Base-by-base conservation (phyloP, 2,329 filamentous ascomycete genomes). In the Nemania serpens region DNA sequence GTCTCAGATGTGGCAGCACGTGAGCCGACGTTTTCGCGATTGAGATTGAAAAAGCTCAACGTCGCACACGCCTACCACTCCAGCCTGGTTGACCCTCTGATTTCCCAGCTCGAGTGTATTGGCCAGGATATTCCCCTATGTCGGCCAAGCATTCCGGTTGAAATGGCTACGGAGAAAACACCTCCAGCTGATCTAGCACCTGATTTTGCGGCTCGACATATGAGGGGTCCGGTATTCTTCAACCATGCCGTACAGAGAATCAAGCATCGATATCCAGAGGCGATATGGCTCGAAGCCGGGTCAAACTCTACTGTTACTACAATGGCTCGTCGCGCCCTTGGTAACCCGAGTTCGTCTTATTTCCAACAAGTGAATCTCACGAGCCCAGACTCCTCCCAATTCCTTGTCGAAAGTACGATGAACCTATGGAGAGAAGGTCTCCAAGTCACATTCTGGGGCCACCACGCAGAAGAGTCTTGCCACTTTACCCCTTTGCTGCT, bases 371-470 rank as follows among this genome's bases (percentile, higher is more conserved):
- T 41, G 13, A 25, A 45, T 18, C 17, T 18, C 7, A 43, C 12
- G 2, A 18, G 17, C 15, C n/a, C 17, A 43, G n/a, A n/a, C 42
- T 22, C 2, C 12, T 36, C 7, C 7, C 6, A 36, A 6, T 7
- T 7, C 7, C 34, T 36, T 36, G 34, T 36, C 34, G 34, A 36
- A 6, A 36, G 7, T 6, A 73, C 73, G 0, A 7, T 68, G 4
- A 53, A 29, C 9, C 70, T 82, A 0, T 82, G 80, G 80, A 76
- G 74, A 34, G 55, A 62, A 1, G 78, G 79, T 0, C n/a, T 75
- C 15, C 13, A 43, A 1, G 62, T 75, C 0, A 59, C 69, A 0
- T 77, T 73, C 64, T 82, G 80, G 80, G 59, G 69, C 0, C 74
- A 77, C 51, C 75, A 79, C 58, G 12, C 11, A 4, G 6, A 13